These are phyloP conservation scores for Tetrastigma voinierianum DNA, from an alignment of 164 flowering plant genomes.

Conservation along the genomic window DNA sequence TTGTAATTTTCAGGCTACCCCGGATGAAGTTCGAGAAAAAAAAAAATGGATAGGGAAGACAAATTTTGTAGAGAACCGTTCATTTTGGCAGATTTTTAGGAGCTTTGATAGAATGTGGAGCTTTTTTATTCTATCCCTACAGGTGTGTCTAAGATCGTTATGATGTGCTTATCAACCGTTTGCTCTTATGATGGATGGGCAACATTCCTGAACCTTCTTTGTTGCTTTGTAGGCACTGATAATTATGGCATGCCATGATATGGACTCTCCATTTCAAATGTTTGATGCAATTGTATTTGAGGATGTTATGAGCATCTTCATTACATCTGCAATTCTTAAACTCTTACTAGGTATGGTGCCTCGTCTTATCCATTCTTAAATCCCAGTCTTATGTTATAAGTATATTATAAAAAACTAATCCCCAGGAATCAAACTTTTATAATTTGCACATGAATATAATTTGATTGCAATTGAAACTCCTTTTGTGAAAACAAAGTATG, in stretches of 20 bases:
- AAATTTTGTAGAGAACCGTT: constrained; percentile 91
- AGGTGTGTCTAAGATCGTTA: constrained; percentile 48
- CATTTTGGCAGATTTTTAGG: constrained; percentile 90
- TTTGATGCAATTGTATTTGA: constrained; percentile 61
- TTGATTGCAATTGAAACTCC: no score
- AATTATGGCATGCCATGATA: constrained; percentile 84
- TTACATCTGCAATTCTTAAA: constrained; percentile 83
- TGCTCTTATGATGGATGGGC: constrained; percentile 3
- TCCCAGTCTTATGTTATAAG: no score
- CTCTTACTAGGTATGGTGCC: constrained; percentile 57
- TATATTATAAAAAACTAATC: no score
- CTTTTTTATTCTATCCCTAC: constrained; percentile 73
- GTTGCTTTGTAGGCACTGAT: constrained; percentile 64
- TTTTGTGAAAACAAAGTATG: no score
- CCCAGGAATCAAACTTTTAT: no score
- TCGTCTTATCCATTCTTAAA: neutral
- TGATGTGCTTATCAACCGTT: neutral
- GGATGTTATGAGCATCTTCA: constrained; percentile 80
- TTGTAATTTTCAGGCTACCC: constrained; percentile 8
- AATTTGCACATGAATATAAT: no score
- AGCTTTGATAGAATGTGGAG: constrained; percentile 97
- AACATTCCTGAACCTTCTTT: neutral
- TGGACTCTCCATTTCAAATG: constrained; percentile 69
- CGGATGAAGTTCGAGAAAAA: constrained; percentile 31
- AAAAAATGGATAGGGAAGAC: constrained; percentile 86